A percentile compares a stretch with the other conserved stretches of the same genome.
phyloP scores from a whole-genome alignment of 768 basidiomycete species.

The Podaxis pistillaris region DNA sequence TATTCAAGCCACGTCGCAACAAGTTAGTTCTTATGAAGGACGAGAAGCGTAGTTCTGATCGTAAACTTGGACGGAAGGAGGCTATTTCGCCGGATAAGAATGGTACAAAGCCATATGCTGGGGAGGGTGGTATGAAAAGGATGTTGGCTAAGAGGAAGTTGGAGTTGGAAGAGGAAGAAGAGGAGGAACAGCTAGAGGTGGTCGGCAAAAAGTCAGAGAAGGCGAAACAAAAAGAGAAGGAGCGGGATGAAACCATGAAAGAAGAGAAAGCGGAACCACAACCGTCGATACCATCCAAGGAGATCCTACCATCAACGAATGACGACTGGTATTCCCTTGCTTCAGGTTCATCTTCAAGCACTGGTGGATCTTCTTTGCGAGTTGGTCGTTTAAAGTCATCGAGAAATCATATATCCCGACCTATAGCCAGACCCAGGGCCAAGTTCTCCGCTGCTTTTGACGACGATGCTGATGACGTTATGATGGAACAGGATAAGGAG shows the following conservation, averaged over 20 bases:
- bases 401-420: constrained; percentile 62
- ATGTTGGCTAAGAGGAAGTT: constrained; percentile 60
- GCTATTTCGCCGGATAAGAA: constrained; percentile 40
- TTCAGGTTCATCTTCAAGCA: constrained; percentile 23
- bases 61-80: constrained; percentile 39
- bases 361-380: constrained; percentile 53
- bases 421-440: constrained; percentile 40
- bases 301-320: constrained; percentile 23
- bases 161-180: constrained; percentile 51
- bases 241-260: constrained; percentile 16
- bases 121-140: constrained; percentile 78
- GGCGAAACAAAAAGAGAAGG: constrained; percentile 18
- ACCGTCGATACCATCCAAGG: not conserved
- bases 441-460: constrained; percentile 70
- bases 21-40: constrained; percentile 58
- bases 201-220: constrained; percentile 23
- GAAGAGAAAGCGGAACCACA: constrained; percentile 5
- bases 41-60: constrained; percentile 45
- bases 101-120: constrained; percentile 74
- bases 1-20: constrained; percentile 56
- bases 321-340: constrained; percentile 34
- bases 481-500: constrained; percentile 45
- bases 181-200: constrained; percentile 26
- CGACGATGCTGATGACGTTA: constrained; percentile 43
- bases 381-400: constrained; percentile 59